Evolutionary conservation across 2,329 filamentous ascomycete genomes (phyloP).

Genomic region (Pseudonectria foliicola): DNA sequence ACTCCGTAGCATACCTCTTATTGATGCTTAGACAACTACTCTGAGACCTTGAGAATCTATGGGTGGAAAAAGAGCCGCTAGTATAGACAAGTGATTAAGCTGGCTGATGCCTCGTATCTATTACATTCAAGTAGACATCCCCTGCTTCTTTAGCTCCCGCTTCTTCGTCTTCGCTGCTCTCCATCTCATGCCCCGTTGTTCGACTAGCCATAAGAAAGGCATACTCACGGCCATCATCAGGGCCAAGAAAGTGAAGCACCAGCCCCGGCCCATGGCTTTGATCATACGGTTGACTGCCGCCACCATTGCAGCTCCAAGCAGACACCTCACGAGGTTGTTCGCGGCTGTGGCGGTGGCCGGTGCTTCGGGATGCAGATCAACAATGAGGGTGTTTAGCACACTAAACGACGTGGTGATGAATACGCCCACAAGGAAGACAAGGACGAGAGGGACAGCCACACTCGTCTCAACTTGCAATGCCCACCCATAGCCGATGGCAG

Average conservation of each 20-base stretch:
- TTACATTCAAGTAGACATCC: constrained; percentile 1
- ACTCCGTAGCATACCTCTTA: too few species aligned
- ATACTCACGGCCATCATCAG: constrained; percentile 41
- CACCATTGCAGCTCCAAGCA: constrained; percentile 51
- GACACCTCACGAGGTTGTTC: constrained; percentile 57
- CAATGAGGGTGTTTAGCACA: constrained; percentile 55
- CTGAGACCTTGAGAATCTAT: neutral
- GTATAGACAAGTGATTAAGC: neutral
- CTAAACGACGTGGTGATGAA: constrained; percentile 56
- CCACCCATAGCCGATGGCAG: constrained; percentile 52
- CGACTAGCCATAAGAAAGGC: constrained; percentile 43
- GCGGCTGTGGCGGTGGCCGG: constrained; percentile 57
- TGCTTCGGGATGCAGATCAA: constrained; percentile 55
- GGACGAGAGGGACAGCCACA: constrained; percentile 47
- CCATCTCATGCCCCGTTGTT: constrained; percentile 42
- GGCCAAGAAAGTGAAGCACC: constrained; percentile 55
- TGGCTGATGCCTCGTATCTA: neutral
- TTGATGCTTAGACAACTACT: neutral
- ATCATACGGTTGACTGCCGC: constrained; percentile 55
- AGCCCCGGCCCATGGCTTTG: constrained; percentile 48
- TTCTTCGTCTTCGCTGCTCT: constrained; percentile 42
- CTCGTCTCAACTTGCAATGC: constrained; percentile 42
- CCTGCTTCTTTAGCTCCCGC: constrained; percentile 15
- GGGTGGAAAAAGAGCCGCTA: neutral
- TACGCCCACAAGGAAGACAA: constrained; percentile 51